These are phyloP conservation scores for Fusarium phyllophilum DNA, from an alignment of 2,329 filamentous ascomycete species.

Conservation along the genomic window DNA sequence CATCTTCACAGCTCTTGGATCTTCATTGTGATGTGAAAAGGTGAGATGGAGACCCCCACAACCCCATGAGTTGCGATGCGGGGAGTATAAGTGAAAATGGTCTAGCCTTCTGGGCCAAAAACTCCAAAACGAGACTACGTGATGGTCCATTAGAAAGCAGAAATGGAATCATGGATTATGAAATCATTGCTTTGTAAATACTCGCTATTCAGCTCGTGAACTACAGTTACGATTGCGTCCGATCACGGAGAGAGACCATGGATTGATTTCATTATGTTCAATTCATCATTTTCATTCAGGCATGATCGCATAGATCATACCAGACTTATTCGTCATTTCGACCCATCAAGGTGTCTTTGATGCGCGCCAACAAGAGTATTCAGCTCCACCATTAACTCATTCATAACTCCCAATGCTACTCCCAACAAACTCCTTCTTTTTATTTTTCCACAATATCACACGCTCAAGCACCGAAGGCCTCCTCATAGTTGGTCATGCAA, in stretches of 20 bases:
- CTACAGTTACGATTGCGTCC: too few relatives aligned
- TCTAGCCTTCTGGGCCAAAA: neutral
- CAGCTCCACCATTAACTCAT: conserved; percentile 27
- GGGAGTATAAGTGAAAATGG: neutral
- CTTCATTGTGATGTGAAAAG: neutral
- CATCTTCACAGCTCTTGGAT: neutral
- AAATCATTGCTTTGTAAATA: neutral
- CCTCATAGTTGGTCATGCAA: conserved; percentile 76
- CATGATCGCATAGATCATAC: neutral
- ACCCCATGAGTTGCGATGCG: neutral
- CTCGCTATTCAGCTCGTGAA: neutral
- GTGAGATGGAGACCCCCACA: neutral
- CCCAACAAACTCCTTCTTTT: conserved; percentile 11
- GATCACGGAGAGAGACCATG: neutral
- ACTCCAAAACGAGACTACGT: conserved; percentile 2
- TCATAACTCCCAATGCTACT: conserved; percentile 12
- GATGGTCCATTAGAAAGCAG: neutral
- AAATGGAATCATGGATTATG: neutral
- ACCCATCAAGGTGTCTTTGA: conserved; percentile 38
- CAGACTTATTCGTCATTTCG: conserved; percentile 26
- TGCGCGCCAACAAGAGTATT: conserved; percentile 11
- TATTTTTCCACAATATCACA: neutral
- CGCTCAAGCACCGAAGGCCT: conserved; percentile 67
- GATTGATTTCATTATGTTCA: neutral
- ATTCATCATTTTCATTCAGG: conserved; percentile 29